These are phyloP conservation scores for Periconia digitata DNA, from an alignment of 2,329 filamentous ascomycete genomes.

Conservation along the genomic window DNA sequence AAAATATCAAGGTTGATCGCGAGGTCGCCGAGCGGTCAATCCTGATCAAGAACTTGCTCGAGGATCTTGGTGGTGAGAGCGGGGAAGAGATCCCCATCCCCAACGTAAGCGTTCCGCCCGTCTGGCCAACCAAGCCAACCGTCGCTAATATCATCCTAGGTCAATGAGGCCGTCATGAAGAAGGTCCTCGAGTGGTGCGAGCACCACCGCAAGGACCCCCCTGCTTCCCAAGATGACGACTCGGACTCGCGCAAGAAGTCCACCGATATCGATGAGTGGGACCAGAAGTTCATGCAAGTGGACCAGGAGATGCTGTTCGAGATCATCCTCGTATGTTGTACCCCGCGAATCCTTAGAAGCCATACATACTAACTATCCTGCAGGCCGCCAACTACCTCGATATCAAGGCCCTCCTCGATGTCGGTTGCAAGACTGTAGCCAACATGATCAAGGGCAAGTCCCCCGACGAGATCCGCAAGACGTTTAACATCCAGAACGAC, in stretches of 20 bases:
- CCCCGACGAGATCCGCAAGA: conserved; percentile 98
- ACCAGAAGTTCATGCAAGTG: conserved; percentile 99
- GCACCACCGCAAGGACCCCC: conserved; percentile 88
- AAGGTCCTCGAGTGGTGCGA: conserved; percentile 99
- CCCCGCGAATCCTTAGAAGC: neutral
- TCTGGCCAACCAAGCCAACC: neutral
- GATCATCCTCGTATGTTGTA: conserved; percentile 79
- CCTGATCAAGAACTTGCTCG: conserved; percentile 97
- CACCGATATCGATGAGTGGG: conserved; percentile 99
- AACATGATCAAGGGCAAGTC: conserved; percentile 99
- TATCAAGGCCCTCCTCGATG: conserved; percentile 96
- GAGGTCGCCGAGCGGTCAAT: conserved; percentile 87
- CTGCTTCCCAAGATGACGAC: conserved; percentile 81
- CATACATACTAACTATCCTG: conserved; percentile 14
- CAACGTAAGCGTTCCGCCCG: conserved; percentile 54
- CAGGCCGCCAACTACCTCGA: conserved; percentile 98
- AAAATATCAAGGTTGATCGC: conserved; percentile 59
- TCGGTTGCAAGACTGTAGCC: conserved; percentile 98
- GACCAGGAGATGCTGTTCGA: conserved; percentile 99
- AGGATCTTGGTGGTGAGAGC: conserved; percentile 73
- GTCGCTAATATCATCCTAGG: conserved; percentile 47
- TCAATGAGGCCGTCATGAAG: conserved; percentile 88
- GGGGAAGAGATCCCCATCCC: conserved; percentile 81
- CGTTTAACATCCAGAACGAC: conserved; percentile 99
- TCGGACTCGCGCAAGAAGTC: conserved; percentile 96